Conservation (phyloP, 352 stramenopile genomes). For the Phytophthora litchii region DNA sequence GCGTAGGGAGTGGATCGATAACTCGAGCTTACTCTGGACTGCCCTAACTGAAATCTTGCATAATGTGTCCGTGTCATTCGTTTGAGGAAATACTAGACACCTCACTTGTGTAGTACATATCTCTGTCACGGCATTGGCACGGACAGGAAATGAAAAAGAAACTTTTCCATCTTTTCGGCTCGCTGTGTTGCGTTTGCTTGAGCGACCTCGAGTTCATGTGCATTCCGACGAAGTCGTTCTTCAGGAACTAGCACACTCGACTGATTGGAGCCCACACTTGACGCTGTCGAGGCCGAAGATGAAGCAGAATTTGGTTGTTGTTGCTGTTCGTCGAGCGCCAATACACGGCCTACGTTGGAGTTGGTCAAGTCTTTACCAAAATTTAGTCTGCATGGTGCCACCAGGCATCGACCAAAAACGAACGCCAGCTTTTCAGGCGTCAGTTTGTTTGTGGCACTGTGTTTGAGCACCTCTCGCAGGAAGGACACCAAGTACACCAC, state of each 20-base stretch:
- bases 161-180: slow-evolving; percentile 74
- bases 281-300: slow-evolving; percentile 49
- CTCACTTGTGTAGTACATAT: slow-evolving; percentile 13
- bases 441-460: slow-evolving; percentile 62
- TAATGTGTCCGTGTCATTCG: slow-evolving; percentile 10
- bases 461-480: slow-evolving; percentile 93
- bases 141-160: slow-evolving; percentile 74
- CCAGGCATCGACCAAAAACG: slow-evolving; percentile 77
- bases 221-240: slow-evolving; percentile 62
- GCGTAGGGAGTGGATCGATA: slow-evolving; percentile 27
- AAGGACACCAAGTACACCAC: slow-evolving; percentile 98
- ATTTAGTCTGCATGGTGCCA: slow-evolving; percentile 49
- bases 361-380: slow-evolving; percentile 19
- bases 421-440: slow-evolving; percentile 76
- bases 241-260: slow-evolving; percentile 51
- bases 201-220: slow-evolving; percentile 57
- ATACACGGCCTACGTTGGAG: slow-evolving; percentile 13
- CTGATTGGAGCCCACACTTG: slow-evolving; percentile 34
- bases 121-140: slow-evolving; percentile 45
- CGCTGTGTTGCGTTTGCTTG: slow-evolving; percentile 60
- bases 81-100: slow-evolving; percentile 10
- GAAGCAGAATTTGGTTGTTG: slow-evolving; percentile 30
- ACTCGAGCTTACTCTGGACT: slow-evolving; percentile 20
- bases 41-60: slow-evolving; percentile 19
- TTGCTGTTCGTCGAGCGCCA: slow-evolving; percentile 25